Percentiles rank a stretch among this genome's conserved stretches.
These are phyloP conservation scores for Aureobasidium sp. DNA, from an alignment of 2,329 filamentous ascomycete genomes.

Conservation along the genomic window DNA sequence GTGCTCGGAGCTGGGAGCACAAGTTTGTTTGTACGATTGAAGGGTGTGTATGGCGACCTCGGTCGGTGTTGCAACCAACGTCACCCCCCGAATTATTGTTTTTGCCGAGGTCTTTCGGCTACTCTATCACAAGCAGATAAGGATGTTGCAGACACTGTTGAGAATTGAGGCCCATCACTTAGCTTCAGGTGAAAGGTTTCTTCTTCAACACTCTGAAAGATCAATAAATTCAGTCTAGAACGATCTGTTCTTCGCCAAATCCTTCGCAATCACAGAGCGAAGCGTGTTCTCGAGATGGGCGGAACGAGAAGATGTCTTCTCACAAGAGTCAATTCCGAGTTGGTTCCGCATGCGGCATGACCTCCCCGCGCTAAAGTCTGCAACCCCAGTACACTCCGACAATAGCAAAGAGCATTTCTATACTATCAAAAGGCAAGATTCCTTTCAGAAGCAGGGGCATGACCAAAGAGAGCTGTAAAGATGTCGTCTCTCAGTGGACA, in stretches of 20 bases:
- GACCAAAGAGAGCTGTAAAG: too few relatives aligned
- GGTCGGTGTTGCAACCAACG: background rate
- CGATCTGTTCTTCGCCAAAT: background rate
- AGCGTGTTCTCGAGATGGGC: background rate
- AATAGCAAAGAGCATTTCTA: too few relatives aligned
- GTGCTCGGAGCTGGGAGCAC: background rate
- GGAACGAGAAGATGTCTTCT: background rate
- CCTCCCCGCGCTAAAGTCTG: too few relatives aligned
- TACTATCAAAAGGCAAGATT: too few relatives aligned
- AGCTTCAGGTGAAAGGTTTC: background rate
- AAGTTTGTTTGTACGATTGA: background rate
- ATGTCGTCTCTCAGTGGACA: too few relatives aligned
- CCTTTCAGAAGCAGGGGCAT: too few relatives aligned
- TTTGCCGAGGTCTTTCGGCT: constrained; percentile 6
- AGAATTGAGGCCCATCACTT: background rate
- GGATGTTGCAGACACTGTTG: background rate
- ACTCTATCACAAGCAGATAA: constrained; percentile 1
- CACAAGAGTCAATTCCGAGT: background rate
- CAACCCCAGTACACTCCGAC: too few relatives aligned
- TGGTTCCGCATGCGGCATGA: background rate
- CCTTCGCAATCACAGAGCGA: background rate
- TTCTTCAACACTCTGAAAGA: background rate
- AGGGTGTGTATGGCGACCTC: constrained; percentile 1
- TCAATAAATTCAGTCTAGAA: background rate
- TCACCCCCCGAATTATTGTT: constrained; percentile 2